Conservation (phyloP, 352 stramenopile species). For the Globisporangium takayamanum region DNA sequence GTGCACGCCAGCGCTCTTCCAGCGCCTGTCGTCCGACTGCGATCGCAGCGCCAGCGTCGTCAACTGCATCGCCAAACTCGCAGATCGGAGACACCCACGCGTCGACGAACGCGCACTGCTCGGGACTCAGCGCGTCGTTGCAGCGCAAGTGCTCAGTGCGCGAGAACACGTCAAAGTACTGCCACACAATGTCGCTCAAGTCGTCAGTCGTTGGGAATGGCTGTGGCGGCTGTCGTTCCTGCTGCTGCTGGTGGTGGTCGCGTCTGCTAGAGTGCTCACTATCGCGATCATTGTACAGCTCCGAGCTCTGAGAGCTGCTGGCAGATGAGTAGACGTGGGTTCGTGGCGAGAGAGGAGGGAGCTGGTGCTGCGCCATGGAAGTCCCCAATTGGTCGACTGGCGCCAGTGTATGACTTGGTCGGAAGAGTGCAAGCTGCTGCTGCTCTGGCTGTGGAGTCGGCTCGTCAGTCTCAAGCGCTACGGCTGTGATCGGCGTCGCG, state of each 20-base stretch:
- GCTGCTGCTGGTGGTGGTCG: background rate
- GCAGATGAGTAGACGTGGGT: too few relatives aligned
- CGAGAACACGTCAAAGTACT: constrained; percentile 3
- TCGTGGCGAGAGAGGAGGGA: too few relatives aligned
- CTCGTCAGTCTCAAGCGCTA: too few relatives aligned
- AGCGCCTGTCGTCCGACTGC: background rate
- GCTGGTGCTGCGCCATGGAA: too few relatives aligned
- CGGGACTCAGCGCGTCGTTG: background rate
- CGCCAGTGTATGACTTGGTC: background rate
- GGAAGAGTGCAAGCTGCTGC: background rate
- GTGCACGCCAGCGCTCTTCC: constrained; percentile 8
- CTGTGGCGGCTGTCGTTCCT: background rate
- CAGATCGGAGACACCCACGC: constrained; percentile 3
- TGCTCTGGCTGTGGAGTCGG: too few relatives aligned
- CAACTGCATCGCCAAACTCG: constrained; percentile 2
- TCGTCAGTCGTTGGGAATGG: background rate
- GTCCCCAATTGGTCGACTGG: too few relatives aligned
- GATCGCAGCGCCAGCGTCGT: background rate
- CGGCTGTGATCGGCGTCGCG: background rate
- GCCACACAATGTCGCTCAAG: background rate
- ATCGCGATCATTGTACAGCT: too few relatives aligned
- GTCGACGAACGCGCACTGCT: background rate
- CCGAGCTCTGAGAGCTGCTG: too few relatives aligned
- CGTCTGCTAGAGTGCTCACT: background rate
- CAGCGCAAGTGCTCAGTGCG: background rate